Base-by-base conservation (phyloP, 1,139 yeast genomes). In the Hemisphaericaspora subhashii region DNA sequence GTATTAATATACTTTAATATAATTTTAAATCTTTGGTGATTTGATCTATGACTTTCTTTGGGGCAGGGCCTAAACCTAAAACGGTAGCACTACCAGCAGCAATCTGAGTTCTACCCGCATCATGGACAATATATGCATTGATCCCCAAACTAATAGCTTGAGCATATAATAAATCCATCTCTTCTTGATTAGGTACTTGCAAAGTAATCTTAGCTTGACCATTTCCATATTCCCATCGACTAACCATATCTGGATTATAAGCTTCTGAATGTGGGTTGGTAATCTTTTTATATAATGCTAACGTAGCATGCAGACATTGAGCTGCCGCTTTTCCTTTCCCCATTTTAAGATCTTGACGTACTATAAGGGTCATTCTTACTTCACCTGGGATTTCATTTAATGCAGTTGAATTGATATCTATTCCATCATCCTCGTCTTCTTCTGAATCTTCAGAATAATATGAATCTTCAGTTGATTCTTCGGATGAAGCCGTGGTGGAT, bases 121-220 rank as follows among this genome's bases (percentile, higher is more conserved):
- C 99, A 51, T 86, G 95, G 26, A 94, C 88, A 6, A 87, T 75
- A 48, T 81, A 77, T 2, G 90, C 79, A 52, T 89, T 86, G 15
- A 92, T 76, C 1, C 92, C 92, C 36, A 87, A 58, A 2, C 89
- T 79, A 33, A 86, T 76, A 2, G 98, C 98, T 52, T 77, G 79
- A 2, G 95, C 94, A 59, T 79, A 86, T 33, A 92, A 63, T 33
- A 81, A 63, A 53, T 86, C 88, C 81, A 92, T 77, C 32, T 79
- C 86, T 35, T 86, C 95, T 57, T 84, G 77, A 48, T 77, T 71
- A 3, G 80, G 81, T 31, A 85, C 85, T 57, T 88, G 94, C 38
- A 92, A 66, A 0, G 98, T 84, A 46, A 92, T 88, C 61, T 92
- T 94, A n/a, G 98, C 96, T 62, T 90, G 98, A 1, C 98, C 99